Base-by-base conservation (phyloP, 2,329 filamentous ascomycete genomes). In the Aspergillus tubingensis region DNA sequence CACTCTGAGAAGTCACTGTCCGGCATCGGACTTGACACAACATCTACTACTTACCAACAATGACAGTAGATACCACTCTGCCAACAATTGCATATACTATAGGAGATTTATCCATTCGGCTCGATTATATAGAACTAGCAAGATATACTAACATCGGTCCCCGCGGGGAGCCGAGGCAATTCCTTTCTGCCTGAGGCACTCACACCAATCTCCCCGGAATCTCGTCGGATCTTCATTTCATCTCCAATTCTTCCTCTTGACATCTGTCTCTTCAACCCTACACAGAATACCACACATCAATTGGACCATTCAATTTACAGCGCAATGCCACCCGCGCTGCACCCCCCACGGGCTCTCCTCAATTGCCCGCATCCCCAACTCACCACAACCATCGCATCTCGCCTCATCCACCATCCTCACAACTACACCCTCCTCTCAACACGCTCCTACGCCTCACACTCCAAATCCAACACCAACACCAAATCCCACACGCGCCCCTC, bases 401-500 rank as follows among this genome's bases (percentile, higher is more conserved):
- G 48, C 54, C 27, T 47, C 48, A 11, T 21, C 48, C 47, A 21
- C 27, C 38, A 19, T 19, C 17, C 17, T 19, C 17, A 47, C 57
- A 32, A 21, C 32, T 15, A 36, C 43, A 44, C 50, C 49, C 50
- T 25, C 49, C 50, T 25, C 19, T 44, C 54, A 8, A 13, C 10
- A 36, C 60, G 62, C 32, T 15, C 47, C 39, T 60, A 61, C 44
- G 23, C 57, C 47, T 59, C 62, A 3, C 56, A 55, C 25, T 59
- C 64, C 5, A 52, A 36, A 15, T 15, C 58, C 13, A 53, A 11
- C 7, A 57, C 63, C 1, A 43, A 43, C 3, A 39, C 59, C 13
- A 68, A 67, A 60, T 62, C 64, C 2, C 67, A 67, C 58, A n/a
- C 23, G 1, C 65, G 64, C 19, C 61, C 67, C 3, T 59, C 68